A percentile compares a stretch with the other conserved stretches of the same genome.
Evolutionary conservation across 2,329 filamentous ascomycete genomes (phyloP).

Genomic region (Fusarium agapanthi): DNA sequence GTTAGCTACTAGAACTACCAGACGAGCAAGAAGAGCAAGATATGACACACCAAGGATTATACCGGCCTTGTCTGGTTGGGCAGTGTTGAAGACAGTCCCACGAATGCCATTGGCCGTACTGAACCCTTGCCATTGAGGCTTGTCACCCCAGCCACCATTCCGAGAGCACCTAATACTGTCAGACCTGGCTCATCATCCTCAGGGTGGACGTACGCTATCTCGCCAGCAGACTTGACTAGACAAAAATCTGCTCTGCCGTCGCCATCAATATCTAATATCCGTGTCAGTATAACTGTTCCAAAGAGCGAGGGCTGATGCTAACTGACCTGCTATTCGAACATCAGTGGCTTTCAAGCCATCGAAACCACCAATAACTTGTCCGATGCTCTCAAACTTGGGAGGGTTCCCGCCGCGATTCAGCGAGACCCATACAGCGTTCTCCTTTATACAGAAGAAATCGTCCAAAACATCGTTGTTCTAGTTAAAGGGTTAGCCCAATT

Average conservation of each 20-base stretch:
- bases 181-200: neutral
- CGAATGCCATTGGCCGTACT: neutral
- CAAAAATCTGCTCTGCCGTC: neutral
- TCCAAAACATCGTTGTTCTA: neutral
- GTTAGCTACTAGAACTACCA: neutral
- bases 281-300: neutral
- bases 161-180: neutral
- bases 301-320: rapidly evolving
- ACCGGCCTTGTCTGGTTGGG: neutral
- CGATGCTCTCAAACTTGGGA: neutral
- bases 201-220: neutral
- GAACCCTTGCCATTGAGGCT: neutral
- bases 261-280: neutral
- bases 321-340: neutral
- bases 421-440: neutral
- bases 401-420: neutral
- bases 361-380: neutral
- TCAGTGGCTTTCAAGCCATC: neutral
- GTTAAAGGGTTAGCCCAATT: neutral
- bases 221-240: neutral
- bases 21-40: rapidly evolving
- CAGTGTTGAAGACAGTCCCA: neutral
- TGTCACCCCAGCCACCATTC: neutral
- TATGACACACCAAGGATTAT: neutral
- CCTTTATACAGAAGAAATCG: neutral